These are phyloP conservation scores for Diaporthe sp. DNA, from an alignment of 2,329 filamentous ascomycete genomes.

Conservation along the genomic window DNA sequence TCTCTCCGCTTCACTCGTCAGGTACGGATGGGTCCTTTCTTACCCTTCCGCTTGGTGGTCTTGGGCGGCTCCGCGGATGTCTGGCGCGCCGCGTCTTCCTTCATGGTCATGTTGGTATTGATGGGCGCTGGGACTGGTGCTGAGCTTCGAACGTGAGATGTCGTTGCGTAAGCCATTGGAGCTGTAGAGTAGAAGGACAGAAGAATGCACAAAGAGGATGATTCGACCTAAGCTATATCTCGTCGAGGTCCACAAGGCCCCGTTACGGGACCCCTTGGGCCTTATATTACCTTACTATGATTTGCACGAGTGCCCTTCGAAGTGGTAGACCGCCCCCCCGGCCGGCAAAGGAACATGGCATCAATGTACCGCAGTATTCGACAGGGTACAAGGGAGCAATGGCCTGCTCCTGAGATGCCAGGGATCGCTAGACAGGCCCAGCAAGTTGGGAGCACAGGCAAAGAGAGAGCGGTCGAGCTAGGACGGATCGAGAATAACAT, in stretches of 20 bases:
- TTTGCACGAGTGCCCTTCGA: slow-evolving; percentile 29
- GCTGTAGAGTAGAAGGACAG: slow-evolving; percentile 33
- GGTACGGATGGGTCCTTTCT: slow-evolving; percentile 40
- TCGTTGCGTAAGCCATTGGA: slow-evolving; percentile 41
- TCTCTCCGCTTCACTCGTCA: slow-evolving; percentile 33
- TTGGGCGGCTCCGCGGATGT: slow-evolving; percentile 59
- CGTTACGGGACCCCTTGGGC: slow-evolving; percentile 38
- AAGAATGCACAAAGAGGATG: slow-evolving; percentile 32
- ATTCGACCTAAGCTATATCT: slow-evolving; percentile 35
- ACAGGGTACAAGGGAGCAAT: slow-evolving; percentile 29
- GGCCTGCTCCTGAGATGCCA: slow-evolving; percentile 23
- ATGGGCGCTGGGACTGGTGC: slow-evolving; percentile 39
- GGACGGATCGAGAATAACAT: slow-evolving; percentile 35
- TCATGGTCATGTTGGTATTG: slow-evolving; percentile 45
- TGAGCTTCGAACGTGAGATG: slow-evolving; percentile 43
- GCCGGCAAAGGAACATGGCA: slow-evolving; percentile 35
- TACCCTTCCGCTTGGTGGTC: slow-evolving; percentile 62
- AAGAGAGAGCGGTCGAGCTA: slow-evolving; percentile 31
- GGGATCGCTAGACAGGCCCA: slow-evolving; percentile 33
- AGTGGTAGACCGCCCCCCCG: slow-evolving; percentile 33
- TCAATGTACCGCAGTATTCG: slow-evolving; percentile 25
- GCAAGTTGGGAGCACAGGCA: slow-evolving; percentile 20
- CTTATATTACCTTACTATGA: slow-evolving; percentile 36
- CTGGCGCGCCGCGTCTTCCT: slow-evolving; percentile 55
- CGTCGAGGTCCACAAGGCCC: slow-evolving; percentile 36